These are phyloP conservation scores for Boletus fagicola DNA, from an alignment of 768 basidiomycete genomes.

Conservation along the genomic window DNA sequence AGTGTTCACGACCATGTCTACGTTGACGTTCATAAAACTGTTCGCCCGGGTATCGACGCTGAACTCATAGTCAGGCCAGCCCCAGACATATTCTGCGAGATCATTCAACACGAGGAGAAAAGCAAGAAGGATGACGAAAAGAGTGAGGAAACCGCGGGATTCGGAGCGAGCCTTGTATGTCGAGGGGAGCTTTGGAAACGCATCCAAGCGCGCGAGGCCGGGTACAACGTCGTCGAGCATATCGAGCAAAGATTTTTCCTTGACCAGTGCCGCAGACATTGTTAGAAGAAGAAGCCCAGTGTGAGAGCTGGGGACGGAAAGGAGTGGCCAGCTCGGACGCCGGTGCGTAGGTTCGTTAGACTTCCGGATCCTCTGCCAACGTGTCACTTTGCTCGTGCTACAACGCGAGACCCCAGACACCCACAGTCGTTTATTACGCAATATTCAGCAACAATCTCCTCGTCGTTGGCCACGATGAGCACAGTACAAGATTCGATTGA, in stretches of 20 bases:
- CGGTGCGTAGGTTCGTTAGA: not conserved
- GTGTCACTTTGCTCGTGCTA: slow-evolving; percentile 10
- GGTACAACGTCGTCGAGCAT: slow-evolving; percentile 63
- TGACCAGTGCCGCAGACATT: slow-evolving; percentile 15
- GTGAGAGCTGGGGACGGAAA: not conserved
- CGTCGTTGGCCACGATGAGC: slow-evolving; percentile 25
- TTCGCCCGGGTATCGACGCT: slow-evolving; percentile 67
- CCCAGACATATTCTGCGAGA: slow-evolving; percentile 87
- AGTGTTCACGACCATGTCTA: slow-evolving; percentile 92
- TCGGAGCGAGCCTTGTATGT: slow-evolving; percentile 79
- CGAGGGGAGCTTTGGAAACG: slow-evolving; percentile 81
- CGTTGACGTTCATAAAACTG: slow-evolving; percentile 77
- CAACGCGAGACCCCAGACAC: slow-evolving; percentile 17
- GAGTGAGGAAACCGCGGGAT: slow-evolving; percentile 77
- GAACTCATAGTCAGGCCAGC: slow-evolving; percentile 90
- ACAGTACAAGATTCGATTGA: not conserved
- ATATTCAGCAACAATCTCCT: slow-evolving; percentile 8
- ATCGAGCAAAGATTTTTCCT: slow-evolving; percentile 44
- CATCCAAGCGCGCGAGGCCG: slow-evolving; percentile 70
- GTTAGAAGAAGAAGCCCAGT: not conserved
- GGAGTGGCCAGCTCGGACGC: not conserved
- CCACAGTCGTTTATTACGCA: slow-evolving; percentile 17
- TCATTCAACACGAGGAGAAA: slow-evolving; percentile 83
- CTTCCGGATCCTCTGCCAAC: not conserved
- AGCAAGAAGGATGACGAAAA: slow-evolving; percentile 65